These are phyloP conservation scores for Candida sonorensis DNA, from an alignment of 805 yeast genomes.

Conservation along the genomic window DNA sequence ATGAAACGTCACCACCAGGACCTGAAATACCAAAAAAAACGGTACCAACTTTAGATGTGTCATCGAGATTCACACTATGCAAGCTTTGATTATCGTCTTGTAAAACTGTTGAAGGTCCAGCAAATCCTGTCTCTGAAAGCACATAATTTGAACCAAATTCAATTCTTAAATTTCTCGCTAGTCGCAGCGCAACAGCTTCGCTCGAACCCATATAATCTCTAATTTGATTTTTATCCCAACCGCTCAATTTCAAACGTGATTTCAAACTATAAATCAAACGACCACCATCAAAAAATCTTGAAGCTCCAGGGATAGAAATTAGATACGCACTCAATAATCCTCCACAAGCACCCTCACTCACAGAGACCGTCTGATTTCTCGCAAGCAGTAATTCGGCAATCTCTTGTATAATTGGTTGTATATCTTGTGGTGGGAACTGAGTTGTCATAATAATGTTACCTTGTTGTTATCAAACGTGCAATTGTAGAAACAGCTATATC, in stretches of 20 bases:
- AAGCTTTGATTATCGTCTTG: slow-evolving; percentile 28
- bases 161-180: slow-evolving; percentile 72
- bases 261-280: slow-evolving; percentile 71
- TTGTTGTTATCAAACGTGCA: background rate
- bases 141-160: slow-evolving; percentile 82
- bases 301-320: slow-evolving; percentile 82
- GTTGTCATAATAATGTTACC: slow-evolving; percentile 6
- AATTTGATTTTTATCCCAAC: slow-evolving; percentile 73
- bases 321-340: slow-evolving; percentile 76
- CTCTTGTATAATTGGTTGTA: slow-evolving; percentile 41
- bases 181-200: slow-evolving; percentile 62
- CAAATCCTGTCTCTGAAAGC: slow-evolving; percentile 81
- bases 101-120: slow-evolving; percentile 57
- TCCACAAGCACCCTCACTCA: slow-evolving; percentile 87
- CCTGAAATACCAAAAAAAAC: slow-evolving; percentile 69
- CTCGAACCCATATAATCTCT: slow-evolving; percentile 74
- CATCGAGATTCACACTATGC: slow-evolving; percentile 7
- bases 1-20: slow-evolving; percentile 49
- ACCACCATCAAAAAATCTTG: slow-evolving; percentile 78
- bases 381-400: slow-evolving; percentile 51
- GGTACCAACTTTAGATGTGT: slow-evolving; percentile 45
- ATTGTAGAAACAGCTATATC: no score
- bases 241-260: slow-evolving; percentile 66
- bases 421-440: slow-evolving; percentile 57
- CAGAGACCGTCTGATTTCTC: slow-evolving; percentile 61